Evolutionary conservation across 495 filamentous ascomycete genomes (phyloP), one percentile per base, ranked within the genome.

Genomic region (Umbilicaria muhlenbergii): DNA sequence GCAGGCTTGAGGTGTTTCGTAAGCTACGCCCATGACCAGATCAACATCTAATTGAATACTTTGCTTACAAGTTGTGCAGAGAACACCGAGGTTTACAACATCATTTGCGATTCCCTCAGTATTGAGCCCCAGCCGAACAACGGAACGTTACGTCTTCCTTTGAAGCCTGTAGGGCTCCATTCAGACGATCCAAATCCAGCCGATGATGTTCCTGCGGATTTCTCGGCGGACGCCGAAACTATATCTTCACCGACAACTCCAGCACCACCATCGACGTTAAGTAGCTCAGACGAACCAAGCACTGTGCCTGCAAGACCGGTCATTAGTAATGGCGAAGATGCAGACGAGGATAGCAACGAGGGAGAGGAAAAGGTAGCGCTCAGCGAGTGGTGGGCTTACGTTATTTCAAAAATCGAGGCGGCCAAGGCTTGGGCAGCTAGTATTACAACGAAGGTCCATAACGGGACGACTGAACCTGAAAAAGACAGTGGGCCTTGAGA

Each of bases 41-140:
- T 5, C 49, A 44, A 15, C 41, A 39, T 2, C 24, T 5, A 14
- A 2, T 5, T n/a, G 38, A n/a, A 12, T 63, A 66, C 36, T 11
- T 35, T 14, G 32, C 36, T 32, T 15, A 31, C 3, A 39, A 18
- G 36, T 39, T 28, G 14, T 33, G 5, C 54, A 86, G 81, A 91
- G 74, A 99, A 99, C 47, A 83, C 70, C 44, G 87, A 99, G 50
- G 84, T 99, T 1, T 96, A 96, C 56, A 92, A 94, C 50, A 83
- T 96, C 40, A 58, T 99, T 31, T 96, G 69, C 42, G 68, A 71
- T 41, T 64, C 63, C 16, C 43, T 73, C 31, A 60, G 64, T 17
- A 51, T 73, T 34, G 52, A 50, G 33, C 65, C 68, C 12, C 49
- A 49, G 34, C 49, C 61, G n/a, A 70, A 70, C 40, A 73, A 72